A percentile compares a stretch with the other conserved stretches of the same genome.
Evolutionary conservation across 83 land plant genomes (phyloP).

Genomic region (Larix sibirica): DNA sequence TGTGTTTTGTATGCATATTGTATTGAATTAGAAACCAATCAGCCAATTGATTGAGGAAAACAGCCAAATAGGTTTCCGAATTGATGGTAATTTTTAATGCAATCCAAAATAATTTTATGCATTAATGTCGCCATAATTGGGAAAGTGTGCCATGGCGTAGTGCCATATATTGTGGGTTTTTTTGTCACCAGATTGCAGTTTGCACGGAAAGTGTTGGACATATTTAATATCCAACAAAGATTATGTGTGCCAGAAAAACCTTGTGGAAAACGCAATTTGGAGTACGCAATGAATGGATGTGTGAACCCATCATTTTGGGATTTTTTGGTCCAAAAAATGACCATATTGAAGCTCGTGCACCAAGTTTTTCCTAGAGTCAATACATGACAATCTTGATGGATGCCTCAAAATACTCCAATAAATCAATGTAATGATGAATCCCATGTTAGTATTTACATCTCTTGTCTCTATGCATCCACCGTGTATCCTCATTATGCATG

Average conservation of each 20-base stretch:
- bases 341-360: neutral
- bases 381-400: slow-evolving; percentile 3
- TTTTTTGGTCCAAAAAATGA: neutral
- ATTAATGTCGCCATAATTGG: neutral
- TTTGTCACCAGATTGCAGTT: neutral
- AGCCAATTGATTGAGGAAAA: neutral
- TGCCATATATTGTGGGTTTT: neutral
- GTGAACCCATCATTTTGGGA: neutral
- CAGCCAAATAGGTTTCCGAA: neutral
- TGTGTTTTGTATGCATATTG: too few species aligned
- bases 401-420: neutral
- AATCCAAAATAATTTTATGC: neutral
- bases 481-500: neutral
- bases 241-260: neutral
- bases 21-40: too few species aligned
- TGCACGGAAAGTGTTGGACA: neutral
- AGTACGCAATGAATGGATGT: neutral
- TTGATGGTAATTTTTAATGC: too few species aligned
- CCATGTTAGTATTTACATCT: too few species aligned
- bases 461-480: too few species aligned
- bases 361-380: neutral
- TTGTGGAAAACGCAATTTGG: neutral
- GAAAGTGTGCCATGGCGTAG: too few species aligned
- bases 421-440: neutral
- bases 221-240: neutral